Base-by-base conservation (phyloP, 192 early-diverging fungal genomes). In the Coemansia sp. region DNA sequence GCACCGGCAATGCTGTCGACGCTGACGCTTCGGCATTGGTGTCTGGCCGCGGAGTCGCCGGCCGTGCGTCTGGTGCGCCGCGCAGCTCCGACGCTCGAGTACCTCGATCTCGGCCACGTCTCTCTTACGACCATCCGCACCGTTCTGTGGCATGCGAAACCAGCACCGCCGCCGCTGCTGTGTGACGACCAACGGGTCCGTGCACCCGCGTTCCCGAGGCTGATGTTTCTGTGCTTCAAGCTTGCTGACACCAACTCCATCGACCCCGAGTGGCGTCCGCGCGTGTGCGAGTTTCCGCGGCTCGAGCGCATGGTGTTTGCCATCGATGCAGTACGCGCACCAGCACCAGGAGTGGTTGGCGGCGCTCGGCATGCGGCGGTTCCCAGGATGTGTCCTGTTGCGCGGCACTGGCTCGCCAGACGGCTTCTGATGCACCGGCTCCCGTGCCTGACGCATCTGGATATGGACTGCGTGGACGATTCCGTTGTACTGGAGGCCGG, bases 21-120 rank as follows among this genome's bases (percentile, higher is more conserved):
- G n/a, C 64, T 72, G 32, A 58, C 63, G 51, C 13, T 51, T 41
- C 64, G 65, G 5, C n/a, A 45, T 0, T 14, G 42, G 19, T n/a
- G 25, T 22, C 6, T 66, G 13, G 10, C 7, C 8, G 45, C 17
- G 4, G 49, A 55, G 64, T 46, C 22, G 51, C 22, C 62, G 49
- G 38, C 37, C 5, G 57, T 53, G 43, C 39, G 22, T 8, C 59
- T 72, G 45, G 40, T 72, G 32, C 50, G 60, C 8, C 46, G 50
- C 0, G 44, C 57, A 5, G 64, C 64, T 10, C n/a, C 25, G 4
- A 22, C 70, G 0, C 59, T 72, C 22, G 64, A 66, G 59, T 66
- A 61, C 32, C 41, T 72, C 19, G 64, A 72, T 43, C 48, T 65
- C 6, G 63, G 63, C 4, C n/a, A 7, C 10, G 16, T 42, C n/a